Percentiles rank a stretch among this genome's conserved stretches.
These are phyloP conservation scores for Paratinospora sagittata DNA, from an alignment of 164 flowering plant genomes.

Conservation along the genomic window DNA sequence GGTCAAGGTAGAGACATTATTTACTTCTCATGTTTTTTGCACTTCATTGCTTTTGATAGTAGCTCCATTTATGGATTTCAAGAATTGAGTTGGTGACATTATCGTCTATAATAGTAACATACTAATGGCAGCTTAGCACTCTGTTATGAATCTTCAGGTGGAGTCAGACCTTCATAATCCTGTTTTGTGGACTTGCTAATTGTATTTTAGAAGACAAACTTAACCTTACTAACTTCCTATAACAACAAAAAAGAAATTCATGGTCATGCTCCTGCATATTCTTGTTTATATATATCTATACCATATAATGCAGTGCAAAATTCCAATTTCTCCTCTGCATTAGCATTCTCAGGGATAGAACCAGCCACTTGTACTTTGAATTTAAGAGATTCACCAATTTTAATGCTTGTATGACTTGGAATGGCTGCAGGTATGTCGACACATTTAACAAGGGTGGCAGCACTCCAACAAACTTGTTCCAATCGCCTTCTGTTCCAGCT, in stretches of 20 bases:
- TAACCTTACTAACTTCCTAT: not conserved
- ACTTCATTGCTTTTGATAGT: not conserved
- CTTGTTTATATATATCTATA: not conserved
- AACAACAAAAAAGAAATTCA: not conserved
- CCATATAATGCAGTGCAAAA: no score
- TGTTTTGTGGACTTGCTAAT: not conserved
- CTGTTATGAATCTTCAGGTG: not conserved
- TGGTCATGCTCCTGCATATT: not conserved
- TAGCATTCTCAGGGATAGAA: not conserved
- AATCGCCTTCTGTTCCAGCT: constrained; percentile 60
- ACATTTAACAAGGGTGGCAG: constrained; percentile 84
- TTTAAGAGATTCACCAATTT: not conserved
- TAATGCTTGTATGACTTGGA: not conserved
- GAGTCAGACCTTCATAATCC: not conserved
- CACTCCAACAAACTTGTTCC: constrained; percentile 48
- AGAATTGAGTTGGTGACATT: constrained; percentile 32
- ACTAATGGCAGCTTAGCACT: not conserved
- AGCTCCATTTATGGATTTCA: constrained; percentile 9
- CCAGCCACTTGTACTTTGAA: not conserved
- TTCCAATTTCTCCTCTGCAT: not conserved
- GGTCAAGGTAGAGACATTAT: constrained; percentile 57
- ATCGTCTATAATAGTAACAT: not conserved
- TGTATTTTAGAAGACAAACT: not conserved
- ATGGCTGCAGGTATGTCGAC: constrained; percentile 82
- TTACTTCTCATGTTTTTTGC: not conserved